Base-by-base conservation (phyloP, 1,139 yeast genomes). In the Schwanniomyces etchellsii region DNA sequence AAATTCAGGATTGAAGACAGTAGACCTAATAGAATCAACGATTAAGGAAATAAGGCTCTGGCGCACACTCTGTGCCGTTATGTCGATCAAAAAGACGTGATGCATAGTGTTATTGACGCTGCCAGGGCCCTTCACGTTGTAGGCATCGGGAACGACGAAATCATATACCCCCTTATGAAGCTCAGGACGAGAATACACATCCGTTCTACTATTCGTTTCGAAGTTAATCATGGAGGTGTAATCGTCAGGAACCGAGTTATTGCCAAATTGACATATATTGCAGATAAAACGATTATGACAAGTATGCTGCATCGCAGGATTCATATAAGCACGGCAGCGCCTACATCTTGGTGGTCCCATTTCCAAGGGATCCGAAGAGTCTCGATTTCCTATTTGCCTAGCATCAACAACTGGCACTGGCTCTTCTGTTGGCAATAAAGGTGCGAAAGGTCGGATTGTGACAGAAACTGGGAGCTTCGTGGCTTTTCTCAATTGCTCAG, bases 291-390 rank as follows among this genome's bases (percentile, higher is more conserved):
- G 66, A 27, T 79, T 75, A 26, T 79, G 80, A 30, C 70, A 72
- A 6, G 77, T 69, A 43, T 81, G 79, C 43, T 77, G 80, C 79
- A 84, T 82, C 12, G 79, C 74, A 2, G 97, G 95, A 51, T 91
- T 91, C 42, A 88, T 70, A 54, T 88, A 91, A 1, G 95, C 74
- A 36, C 96, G 74, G 57, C 99, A 91, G 36, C 98, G 78, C 42
- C 77, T 74, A 57, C 98, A 91, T 45, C 99, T 73, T 22, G 94
- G 79, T 1, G 96, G 96, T 1, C 88, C 85, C 14, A 52, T 49
- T 28, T 63, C 70, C 26, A 55, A 44, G 0, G 58, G 52, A 39
- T 61, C 67, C 10, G 37, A 26, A 10, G 42, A 47, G 2, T 42
- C 37, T 5, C 38, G 32, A 13, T 34, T 33, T 2, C 66, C 67